These are phyloP conservation scores for Hyaloscypha finlandica DNA, from an alignment of 495 filamentous ascomycete genomes.

Conservation along the genomic window DNA sequence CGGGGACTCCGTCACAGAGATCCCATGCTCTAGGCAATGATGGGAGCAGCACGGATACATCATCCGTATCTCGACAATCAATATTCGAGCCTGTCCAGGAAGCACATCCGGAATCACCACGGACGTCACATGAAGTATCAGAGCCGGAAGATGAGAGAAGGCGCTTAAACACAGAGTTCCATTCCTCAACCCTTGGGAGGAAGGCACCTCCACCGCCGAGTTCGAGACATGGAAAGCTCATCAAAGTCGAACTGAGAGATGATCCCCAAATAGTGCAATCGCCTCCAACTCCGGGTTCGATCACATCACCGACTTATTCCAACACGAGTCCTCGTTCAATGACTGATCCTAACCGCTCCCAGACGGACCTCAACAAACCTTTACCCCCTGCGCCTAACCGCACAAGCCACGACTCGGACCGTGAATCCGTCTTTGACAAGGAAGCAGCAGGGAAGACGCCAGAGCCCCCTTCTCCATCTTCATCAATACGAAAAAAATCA, in stretches of 20 bases:
- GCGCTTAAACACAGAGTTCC: neutral
- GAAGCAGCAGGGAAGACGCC: conserved; percentile 34
- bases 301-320: conserved; percentile 10
- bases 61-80: conserved; percentile 34
- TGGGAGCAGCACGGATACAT: conserved; percentile 35
- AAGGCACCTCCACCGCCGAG: conserved; percentile 33
- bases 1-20: conserved; percentile 12
- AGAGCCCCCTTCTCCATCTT: conserved; percentile 31
- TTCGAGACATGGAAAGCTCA: conserved; percentile 35
- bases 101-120: conserved; percentile 31
- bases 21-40: conserved; percentile 27
- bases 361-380: conserved; percentile 35
- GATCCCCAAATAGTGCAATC: conserved; percentile 17
- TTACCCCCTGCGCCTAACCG: conserved; percentile 30
- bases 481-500: conserved; percentile 27
- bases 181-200: conserved; percentile 15
- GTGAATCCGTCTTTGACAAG: conserved; percentile 33
- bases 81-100: conserved; percentile 33
- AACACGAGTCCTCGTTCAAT: conserved; percentile 11
- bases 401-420: conserved; percentile 31
- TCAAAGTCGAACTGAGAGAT: conserved; percentile 34
- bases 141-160: conserved; percentile 30
- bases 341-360: conserved; percentile 30
- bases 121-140: conserved; percentile 34
- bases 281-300: conserved; percentile 12